These are phyloP conservation scores for Cyclocybe cylindracea DNA, from an alignment of 768 basidiomycete genomes.

Conservation along the genomic window DNA sequence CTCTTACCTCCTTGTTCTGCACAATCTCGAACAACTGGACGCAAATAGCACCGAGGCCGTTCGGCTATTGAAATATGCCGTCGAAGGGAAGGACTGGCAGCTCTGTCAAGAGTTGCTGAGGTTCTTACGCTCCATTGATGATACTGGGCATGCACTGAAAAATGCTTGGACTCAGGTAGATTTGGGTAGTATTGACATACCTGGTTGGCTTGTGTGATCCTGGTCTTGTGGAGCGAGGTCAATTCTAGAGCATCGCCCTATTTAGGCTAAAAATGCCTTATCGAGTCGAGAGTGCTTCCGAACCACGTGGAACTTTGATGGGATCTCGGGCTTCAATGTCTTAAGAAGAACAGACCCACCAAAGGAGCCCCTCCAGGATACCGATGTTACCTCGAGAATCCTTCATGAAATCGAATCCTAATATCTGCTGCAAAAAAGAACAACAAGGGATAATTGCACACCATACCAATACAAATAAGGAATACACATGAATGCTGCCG, in stretches of 20 bases:
- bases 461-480: too few species aligned
- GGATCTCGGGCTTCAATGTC: too few species aligned
- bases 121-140: slow-evolving; percentile 92
- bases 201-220: background rate
- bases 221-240: too few species aligned
- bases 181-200: slow-evolving; percentile 9
- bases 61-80: slow-evolving; percentile 74
- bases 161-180: slow-evolving; percentile 53
- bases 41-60: slow-evolving; percentile 79
- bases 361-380: too few species aligned
- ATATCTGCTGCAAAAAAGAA: too few species aligned
- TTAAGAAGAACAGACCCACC: too few species aligned
- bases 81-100: slow-evolving; percentile 82
- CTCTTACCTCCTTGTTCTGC: slow-evolving; percentile 91
- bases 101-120: slow-evolving; percentile 90
- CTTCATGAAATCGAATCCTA: too few species aligned
- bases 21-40: slow-evolving; percentile 89
- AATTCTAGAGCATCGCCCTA: too few species aligned
- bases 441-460: too few species aligned
- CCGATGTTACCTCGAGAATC: too few species aligned
- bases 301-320: too few species aligned
- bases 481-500: too few species aligned
- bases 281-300: background rate
- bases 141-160: slow-evolving; percentile 71
- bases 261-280: background rate